Evolutionary conservation across 352 stramenopile species (phyloP).

Genomic region (Peronospora farinosa): DNA sequence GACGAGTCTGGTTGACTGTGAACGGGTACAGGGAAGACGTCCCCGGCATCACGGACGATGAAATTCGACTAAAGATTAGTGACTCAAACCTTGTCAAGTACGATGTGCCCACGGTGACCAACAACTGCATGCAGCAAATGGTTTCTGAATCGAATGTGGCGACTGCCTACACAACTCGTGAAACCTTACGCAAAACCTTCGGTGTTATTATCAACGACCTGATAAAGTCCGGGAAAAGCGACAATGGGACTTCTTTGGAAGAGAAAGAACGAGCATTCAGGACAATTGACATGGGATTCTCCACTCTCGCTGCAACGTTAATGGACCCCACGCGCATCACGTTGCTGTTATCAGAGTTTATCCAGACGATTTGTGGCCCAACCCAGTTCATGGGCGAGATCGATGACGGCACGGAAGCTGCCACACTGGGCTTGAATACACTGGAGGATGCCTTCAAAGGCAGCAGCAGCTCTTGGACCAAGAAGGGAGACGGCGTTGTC

Average conservation of each 20-base stretch:
- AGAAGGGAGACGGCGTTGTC: slow-evolving; percentile 18
- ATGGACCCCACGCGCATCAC: slow-evolving; percentile 44
- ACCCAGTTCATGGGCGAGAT: slow-evolving; percentile 46
- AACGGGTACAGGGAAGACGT: slow-evolving; percentile 19
- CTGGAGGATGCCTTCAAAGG: slow-evolving; percentile 17
- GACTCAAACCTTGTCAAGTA: slow-evolving; percentile 35
- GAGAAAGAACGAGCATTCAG: slow-evolving; percentile 19
- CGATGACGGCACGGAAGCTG: slow-evolving; percentile 36
- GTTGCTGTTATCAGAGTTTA: slow-evolving; percentile 40
- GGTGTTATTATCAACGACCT: slow-evolving; percentile 27
- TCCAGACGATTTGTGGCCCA: slow-evolving; percentile 48
- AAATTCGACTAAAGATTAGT: slow-evolving; percentile 31
- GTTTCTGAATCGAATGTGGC: slow-evolving; percentile 14
- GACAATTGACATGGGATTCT: slow-evolving; percentile 18
- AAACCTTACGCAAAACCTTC: slow-evolving; percentile 24
- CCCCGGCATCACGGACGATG: slow-evolving; percentile 25
- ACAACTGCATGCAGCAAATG: slow-evolving; percentile 35
- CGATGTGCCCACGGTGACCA: slow-evolving; percentile 31
- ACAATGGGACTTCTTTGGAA: slow-evolving; percentile 21
- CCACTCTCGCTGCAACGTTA: slow-evolving; percentile 15
- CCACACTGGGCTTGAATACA: slow-evolving; percentile 35
- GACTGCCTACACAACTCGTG: slow-evolving; percentile 22
- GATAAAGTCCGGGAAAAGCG: slow-evolving; percentile 22
- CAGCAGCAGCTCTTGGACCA: slow-evolving; percentile 22
- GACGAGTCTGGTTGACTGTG: slow-evolving; percentile 21